Conservation (phyloP, 2,329 filamentous ascomycete species). For the Paecilomyces sp. region DNA sequence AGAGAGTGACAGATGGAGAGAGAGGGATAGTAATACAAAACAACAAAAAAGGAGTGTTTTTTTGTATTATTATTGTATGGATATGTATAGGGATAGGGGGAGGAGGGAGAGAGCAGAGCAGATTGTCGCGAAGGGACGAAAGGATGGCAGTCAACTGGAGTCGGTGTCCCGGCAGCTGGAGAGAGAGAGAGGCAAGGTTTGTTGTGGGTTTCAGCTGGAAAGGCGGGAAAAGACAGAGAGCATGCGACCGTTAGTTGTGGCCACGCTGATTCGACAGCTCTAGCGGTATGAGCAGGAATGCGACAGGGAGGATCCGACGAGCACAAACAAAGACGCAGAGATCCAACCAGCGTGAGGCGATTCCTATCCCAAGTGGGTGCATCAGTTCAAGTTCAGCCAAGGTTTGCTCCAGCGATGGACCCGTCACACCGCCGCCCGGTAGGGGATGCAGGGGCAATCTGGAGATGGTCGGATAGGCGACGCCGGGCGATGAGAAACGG, state of each 20-base stretch:
- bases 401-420: neutral
- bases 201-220: neutral
- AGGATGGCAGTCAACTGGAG: neutral
- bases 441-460: neutral
- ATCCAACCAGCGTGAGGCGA: neutral
- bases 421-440: neutral
- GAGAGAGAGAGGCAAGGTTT: neutral
- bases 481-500: neutral
- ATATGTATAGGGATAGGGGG: constrained; percentile 9
- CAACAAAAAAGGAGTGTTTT: constrained; percentile 13
- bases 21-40: constrained; percentile 4
- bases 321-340: neutral
- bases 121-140: constrained; percentile 5
- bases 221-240: constrained; percentile 1
- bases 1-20: constrained; percentile 2
- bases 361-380: neutral
- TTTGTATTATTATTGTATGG: constrained; percentile 13
- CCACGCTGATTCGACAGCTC: constrained; percentile 11
- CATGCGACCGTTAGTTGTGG: constrained; percentile 8
- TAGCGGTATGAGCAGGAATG: constrained; percentile 4
- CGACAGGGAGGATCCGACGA: neutral
- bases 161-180: neutral
- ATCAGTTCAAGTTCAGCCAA: constrained; percentile 1
- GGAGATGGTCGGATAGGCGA: neutral
- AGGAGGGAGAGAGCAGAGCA: constrained; percentile 8